These are phyloP conservation scores for Penicillium sp. DNA, from an alignment of 2,329 filamentous ascomycete genomes.

Conservation along the genomic window DNA sequence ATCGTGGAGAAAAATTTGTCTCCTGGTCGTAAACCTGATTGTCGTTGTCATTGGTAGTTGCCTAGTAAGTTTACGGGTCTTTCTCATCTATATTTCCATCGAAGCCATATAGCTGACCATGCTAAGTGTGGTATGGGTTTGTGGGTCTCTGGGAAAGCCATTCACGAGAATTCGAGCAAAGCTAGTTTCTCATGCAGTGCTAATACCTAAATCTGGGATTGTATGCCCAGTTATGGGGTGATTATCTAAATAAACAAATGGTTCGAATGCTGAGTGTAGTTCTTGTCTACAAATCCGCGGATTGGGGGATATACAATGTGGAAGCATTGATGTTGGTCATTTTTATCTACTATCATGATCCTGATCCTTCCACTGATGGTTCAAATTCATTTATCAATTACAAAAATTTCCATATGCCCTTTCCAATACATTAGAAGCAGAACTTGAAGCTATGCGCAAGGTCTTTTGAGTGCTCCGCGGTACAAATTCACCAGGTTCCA, in stretches of 20 bases:
- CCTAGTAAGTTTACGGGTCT: background rate
- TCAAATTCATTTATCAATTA: background rate
- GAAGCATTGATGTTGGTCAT: background rate
- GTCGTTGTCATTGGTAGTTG: conserved; percentile 1
- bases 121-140: conserved; percentile 26
- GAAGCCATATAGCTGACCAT: background rate
- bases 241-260: background rate
- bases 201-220: background rate
- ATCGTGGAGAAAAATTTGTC: conserved; percentile 7
- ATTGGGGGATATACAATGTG: background rate
- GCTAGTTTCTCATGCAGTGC: conserved; percentile 24
- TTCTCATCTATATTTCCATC: background rate
- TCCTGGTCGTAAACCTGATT: conserved; percentile 2
- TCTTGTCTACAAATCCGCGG: background rate
- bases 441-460: too few relatives aligned
- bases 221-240: too few relatives aligned
- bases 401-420: background rate
- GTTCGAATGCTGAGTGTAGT: background rate
- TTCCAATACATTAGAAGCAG: too few relatives aligned
- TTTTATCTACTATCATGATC: background rate
- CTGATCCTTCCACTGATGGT: background rate
- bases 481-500: background rate
- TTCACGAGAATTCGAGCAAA: conserved; percentile 20
- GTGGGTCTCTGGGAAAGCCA: conserved; percentile 28
- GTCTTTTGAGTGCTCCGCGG: too few relatives aligned